Percentiles rank a stretch among this genome's conserved stretches.
These are phyloP conservation scores for Pulicaria dysenterica DNA, from an alignment of 129 eudicot species.

Conservation along the genomic window DNA sequence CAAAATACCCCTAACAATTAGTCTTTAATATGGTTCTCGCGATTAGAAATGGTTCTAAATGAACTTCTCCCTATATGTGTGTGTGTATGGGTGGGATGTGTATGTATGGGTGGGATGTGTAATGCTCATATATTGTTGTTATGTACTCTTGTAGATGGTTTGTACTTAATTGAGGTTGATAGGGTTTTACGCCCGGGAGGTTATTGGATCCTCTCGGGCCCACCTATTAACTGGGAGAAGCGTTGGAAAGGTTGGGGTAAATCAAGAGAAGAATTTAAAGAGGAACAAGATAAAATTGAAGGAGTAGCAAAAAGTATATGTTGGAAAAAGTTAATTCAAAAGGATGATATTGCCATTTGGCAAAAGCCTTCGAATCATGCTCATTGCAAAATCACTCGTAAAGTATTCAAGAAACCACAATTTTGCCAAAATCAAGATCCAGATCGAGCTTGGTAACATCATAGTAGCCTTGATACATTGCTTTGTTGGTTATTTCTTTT, in stretches of 20 bases:
- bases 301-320: slow-evolving; percentile 70
- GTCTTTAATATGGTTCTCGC: too few relatives aligned
- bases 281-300: slow-evolving; percentile 67
- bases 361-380: slow-evolving; percentile 82
- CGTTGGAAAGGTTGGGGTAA: slow-evolving; percentile 87
- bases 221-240: slow-evolving; percentile 89
- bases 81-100: too few relatives aligned
- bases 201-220: slow-evolving; percentile 93
- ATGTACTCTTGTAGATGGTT: slow-evolving; percentile 54
- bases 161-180: slow-evolving; percentile 82
- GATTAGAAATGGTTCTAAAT: too few relatives aligned
- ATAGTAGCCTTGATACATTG: background rate
- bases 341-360: slow-evolving; percentile 78
- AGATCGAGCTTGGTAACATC: slow-evolving; percentile 72
- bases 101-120: too few relatives aligned
- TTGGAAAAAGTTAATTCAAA: slow-evolving; percentile 79
- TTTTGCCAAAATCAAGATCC: slow-evolving; percentile 68
- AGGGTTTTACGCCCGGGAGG: slow-evolving; percentile 91
- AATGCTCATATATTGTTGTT: background rate
- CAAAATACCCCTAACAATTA: too few relatives aligned
- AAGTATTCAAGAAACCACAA: slow-evolving; percentile 64
- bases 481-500: background rate
- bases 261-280: slow-evolving; percentile 55
- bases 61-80: too few relatives aligned
- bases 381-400: slow-evolving; percentile 67